Percentiles rank a stretch among this genome's conserved stretches.
Evolutionary conservation across 306 rosid genomes (phyloP).

Genomic region (Quercus parvula): DNA sequence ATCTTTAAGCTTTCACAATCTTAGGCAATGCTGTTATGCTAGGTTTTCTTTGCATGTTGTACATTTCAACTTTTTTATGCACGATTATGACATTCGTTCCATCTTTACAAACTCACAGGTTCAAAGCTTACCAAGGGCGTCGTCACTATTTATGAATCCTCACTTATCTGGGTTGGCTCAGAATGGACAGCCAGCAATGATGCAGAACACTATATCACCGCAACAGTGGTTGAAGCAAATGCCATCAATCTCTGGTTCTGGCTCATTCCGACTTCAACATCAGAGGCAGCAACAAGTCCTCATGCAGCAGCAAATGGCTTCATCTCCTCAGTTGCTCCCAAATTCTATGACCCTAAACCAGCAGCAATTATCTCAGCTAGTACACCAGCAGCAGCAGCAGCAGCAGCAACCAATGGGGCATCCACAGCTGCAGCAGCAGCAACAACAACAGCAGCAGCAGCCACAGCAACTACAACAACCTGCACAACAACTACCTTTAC

Average conservation of each 20-base stretch:
- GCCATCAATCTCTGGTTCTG: slow-evolving; percentile 67
- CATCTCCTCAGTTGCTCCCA: slow-evolving; percentile 69
- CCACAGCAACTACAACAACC: slow-evolving; percentile 28
- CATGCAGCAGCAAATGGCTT: slow-evolving; percentile 73
- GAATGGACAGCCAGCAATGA: slow-evolving; percentile 79
- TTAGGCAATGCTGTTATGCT: neutral
- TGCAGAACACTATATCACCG: slow-evolving; percentile 67
- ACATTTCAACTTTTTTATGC: neutral
- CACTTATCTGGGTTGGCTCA: slow-evolving; percentile 79
- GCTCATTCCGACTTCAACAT: slow-evolving; percentile 61
- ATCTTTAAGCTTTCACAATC: neutral
- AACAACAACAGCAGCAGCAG: slow-evolving; percentile 54
- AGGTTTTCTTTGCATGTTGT: neutral
- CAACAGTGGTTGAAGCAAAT: slow-evolving; percentile 91
- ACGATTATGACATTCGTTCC: neutral
- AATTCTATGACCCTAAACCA: slow-evolving; percentile 51
- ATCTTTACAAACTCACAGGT: slow-evolving; percentile 39
- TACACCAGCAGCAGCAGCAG: slow-evolving; percentile 82
- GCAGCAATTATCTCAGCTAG: slow-evolving; percentile 78
- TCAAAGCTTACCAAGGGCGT: slow-evolving; percentile 75
- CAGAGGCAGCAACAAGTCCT: slow-evolving; percentile 60
- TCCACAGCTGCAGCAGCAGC: slow-evolving; percentile 41
- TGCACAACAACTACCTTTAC: slow-evolving; percentile 57
- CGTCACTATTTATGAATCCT: slow-evolving; percentile 72
- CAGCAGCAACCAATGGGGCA: slow-evolving; percentile 25